Evolutionary conservation across 1,284 basidiomycete species (phyloP), one percentile per base, ranked within the genome.

Genomic region (Pseudozyma thailandica): DNA sequence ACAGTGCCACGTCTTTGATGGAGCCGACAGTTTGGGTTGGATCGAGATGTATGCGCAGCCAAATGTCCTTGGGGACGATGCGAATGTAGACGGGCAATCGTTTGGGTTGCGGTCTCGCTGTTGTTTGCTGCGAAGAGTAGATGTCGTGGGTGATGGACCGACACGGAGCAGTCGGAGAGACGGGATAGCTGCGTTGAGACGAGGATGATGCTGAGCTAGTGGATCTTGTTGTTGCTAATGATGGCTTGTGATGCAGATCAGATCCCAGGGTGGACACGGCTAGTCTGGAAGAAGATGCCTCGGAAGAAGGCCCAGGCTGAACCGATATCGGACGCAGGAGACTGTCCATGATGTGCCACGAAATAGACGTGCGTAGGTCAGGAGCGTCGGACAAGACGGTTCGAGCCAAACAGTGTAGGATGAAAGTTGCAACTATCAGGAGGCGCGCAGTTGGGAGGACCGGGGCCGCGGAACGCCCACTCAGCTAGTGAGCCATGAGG

Each of bases 1-100:
- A 43, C 16, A 78, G 51, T 1, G 72, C 64, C 0, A 48, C 37
- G 16, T 77, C 75, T 33, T 78, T 78, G 51, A 78, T 60, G 2
- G 65, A 52, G 5, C 56, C 69, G 42, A 78, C 68, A 28, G 61
- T 78, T 21, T 63, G 62, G n/a, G 27, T 63, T 2, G 69, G 50
- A 35, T 46, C 27, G 20, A 77, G 28, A 37, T 78, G 74, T 9
- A 77, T 50, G 18, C 76, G 53, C 6, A 78, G 30, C 74, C 75
- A 78, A 3, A 75, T 45, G 41, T 78, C 76, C 27, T 74, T 76
- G 27, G 75, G 76, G 1, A 78, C 74, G 26, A 78, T 62, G 25
- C 76, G 71, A 23, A 78, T 49, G 47, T 78, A 73, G 50, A 78
- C 26, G 7, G 76, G 74, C 6, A 77, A 50, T 1, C 48, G 43